Evolutionary conservation across 2,329 filamentous ascomycete species (phyloP).

Genomic region (Pyrenochaeta sp.): DNA sequence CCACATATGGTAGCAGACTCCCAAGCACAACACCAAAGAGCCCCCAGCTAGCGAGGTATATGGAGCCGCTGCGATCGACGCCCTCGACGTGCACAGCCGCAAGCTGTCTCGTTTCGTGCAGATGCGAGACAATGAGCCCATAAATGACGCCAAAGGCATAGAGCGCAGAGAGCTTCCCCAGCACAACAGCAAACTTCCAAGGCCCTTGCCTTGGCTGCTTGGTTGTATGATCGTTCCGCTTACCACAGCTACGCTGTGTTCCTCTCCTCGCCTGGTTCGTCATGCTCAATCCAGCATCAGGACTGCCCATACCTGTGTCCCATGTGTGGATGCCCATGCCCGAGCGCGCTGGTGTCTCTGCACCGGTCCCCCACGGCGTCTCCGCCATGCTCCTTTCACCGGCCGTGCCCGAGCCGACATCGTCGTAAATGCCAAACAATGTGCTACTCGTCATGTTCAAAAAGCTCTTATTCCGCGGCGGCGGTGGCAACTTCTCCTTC

Average conservation of each 20-base stretch:
- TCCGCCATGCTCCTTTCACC: slow-evolving; percentile 61
- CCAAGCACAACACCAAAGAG: slow-evolving; percentile 79
- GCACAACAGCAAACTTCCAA: slow-evolving; percentile 61
- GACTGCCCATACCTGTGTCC: slow-evolving; percentile 35
- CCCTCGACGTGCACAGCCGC: slow-evolving; percentile 68
- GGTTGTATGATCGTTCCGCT: slow-evolving; percentile 8
- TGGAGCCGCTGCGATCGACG: slow-evolving; percentile 65
- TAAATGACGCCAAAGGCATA: slow-evolving; percentile 84
- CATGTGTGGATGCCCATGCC: slow-evolving; percentile 23
- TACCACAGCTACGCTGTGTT: slow-evolving; percentile 3
- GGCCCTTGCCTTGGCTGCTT: slow-evolving; percentile 24
- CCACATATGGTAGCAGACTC: slow-evolving; percentile 83
- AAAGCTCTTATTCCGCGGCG: slow-evolving; percentile 75
- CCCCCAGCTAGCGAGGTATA: slow-evolving; percentile 84
- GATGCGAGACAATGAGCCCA: slow-evolving; percentile 79
- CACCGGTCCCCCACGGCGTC: slow-evolving; percentile 82
- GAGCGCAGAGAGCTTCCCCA: slow-evolving; percentile 69
- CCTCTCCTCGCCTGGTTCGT: slow-evolving; percentile 25
- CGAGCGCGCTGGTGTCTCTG: slow-evolving; percentile 67
- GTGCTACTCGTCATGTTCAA: slow-evolving; percentile 90
- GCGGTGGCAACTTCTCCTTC: slow-evolving; percentile 38
- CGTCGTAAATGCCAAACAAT: slow-evolving; percentile 85
- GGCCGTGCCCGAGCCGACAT: slow-evolving; percentile 33
- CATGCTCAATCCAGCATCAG: slow-evolving; percentile 36
- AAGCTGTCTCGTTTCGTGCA: slow-evolving; percentile 75